phyloP scores from a whole-genome alignment of 176 grass and related monocot species.

The Aegilops speltoides region DNA sequence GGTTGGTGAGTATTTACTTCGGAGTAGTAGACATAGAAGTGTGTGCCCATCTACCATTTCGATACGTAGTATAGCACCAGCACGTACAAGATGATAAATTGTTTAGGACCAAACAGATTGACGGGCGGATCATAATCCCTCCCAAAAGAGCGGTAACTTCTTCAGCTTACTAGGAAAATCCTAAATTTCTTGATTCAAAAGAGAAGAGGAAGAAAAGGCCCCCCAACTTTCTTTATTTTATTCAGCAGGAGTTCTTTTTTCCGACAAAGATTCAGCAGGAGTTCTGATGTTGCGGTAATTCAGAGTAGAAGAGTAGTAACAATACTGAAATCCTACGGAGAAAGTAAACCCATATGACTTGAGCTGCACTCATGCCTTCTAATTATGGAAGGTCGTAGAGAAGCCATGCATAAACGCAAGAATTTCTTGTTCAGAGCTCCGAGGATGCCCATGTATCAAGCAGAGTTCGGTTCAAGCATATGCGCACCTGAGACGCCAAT shows the following conservation, averaged over 20 bases:
- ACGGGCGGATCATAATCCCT: neutral
- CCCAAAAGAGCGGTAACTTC: neutral
- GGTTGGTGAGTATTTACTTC: neutral
- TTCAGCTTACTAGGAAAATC: neutral
- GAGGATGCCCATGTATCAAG: neutral
- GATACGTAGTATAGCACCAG: neutral
- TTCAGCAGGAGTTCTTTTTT: neutral
- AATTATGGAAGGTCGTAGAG: neutral
- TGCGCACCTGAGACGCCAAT: constrained; percentile 52
- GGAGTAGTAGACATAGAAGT: neutral
- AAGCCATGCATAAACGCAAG: neutral
- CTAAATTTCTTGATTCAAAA: neutral
- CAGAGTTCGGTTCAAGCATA: neutral
- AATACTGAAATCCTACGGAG: neutral
- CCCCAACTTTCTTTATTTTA: neutral
- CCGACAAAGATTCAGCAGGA: neutral
- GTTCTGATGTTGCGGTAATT: neutral
- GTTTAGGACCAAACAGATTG: neutral
- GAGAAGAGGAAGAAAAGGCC: no score
- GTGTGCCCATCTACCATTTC: neutral
- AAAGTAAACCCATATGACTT: neutral
- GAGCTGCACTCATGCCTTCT: neutral
- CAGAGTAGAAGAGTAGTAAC: neutral
- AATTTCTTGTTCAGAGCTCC: neutral
- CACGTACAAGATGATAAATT: neutral